These are phyloP conservation scores for Zoysia matrella DNA, from an alignment of 202 grass and related monocot genomes.

Conservation along the genomic window DNA sequence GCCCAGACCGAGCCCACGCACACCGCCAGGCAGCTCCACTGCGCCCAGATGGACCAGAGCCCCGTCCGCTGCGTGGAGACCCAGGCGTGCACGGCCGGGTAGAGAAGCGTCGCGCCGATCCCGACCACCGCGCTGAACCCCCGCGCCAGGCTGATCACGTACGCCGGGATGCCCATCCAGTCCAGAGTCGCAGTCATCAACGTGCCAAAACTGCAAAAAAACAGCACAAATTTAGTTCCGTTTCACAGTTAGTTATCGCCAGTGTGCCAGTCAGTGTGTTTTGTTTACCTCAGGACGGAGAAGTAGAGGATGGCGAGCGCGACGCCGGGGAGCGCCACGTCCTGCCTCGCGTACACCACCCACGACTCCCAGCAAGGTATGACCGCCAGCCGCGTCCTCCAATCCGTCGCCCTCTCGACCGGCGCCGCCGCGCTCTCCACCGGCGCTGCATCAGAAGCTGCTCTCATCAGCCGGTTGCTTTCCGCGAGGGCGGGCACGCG, in stretches of 20 bases:
- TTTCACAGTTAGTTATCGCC: too few relatives aligned
- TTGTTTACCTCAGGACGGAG: constrained; percentile 64
- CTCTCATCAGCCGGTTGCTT: constrained; percentile 19
- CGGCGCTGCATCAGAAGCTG: constrained; percentile 11
- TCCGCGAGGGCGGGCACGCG: constrained; percentile 67
- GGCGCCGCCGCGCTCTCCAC: background rate
- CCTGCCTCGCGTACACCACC: constrained; percentile 75
- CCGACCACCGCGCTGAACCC: constrained; percentile 72
- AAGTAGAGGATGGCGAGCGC: constrained; percentile 89
- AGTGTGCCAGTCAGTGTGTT: too few relatives aligned
- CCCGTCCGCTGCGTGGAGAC: constrained; percentile 75
- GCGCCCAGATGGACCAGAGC: constrained; percentile 85
- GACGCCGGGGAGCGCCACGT: constrained; percentile 78
- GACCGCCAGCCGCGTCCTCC: constrained; percentile 46
- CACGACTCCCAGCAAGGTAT: constrained; percentile 79
- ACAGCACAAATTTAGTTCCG: background rate
- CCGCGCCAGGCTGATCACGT: constrained; percentile 75
- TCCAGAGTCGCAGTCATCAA: constrained; percentile 90
- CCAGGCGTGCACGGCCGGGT: constrained; percentile 64
- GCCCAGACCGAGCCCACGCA: constrained; percentile 80
- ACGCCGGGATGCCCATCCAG: constrained; percentile 89
- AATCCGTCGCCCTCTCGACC: background rate
- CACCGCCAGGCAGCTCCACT: constrained; percentile 85
- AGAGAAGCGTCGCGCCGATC: constrained; percentile 76
- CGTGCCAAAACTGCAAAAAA: constrained; percentile 70